A percentile compares a stretch with the other conserved stretches of the same genome.
These are phyloP conservation scores for Heliocybe sulcata DNA, from an alignment of 1,284 basidiomycete species.

Conservation along the genomic window DNA sequence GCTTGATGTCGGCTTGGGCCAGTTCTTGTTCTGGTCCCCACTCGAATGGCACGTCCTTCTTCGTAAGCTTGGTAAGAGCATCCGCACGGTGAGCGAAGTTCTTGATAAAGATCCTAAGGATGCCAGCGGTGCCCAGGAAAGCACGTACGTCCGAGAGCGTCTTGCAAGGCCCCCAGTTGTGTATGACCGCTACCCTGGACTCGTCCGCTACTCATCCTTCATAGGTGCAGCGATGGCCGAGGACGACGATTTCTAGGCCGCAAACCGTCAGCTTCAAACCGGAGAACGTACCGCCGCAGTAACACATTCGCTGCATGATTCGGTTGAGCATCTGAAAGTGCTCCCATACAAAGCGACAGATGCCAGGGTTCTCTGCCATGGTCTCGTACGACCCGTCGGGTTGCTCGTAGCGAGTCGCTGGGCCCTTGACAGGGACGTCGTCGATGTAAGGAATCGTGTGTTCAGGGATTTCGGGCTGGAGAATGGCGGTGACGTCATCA, in stretches of 20 bases:
- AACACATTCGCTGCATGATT: slow-evolving; percentile 19
- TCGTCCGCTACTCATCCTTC: slow-evolving; percentile 14
- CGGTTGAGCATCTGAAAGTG: slow-evolving; percentile 20
- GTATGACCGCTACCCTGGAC: background rate
- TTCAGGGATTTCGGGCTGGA: slow-evolving; percentile 27
- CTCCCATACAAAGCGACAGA: too few relatives aligned
- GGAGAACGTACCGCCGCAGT: slow-evolving; percentile 17
- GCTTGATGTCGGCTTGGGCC: slow-evolving; percentile 17
- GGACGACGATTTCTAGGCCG: slow-evolving; percentile 13
- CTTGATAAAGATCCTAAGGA: background rate
- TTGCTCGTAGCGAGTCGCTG: slow-evolving; percentile 11
- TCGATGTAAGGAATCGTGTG: slow-evolving; percentile 25
- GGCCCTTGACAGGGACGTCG: slow-evolving; percentile 19
- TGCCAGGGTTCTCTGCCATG: slow-evolving; percentile 21
- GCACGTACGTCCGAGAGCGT: slow-evolving; percentile 14
- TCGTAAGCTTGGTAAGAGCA: slow-evolving; percentile 12
- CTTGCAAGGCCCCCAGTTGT: slow-evolving; percentile 2
- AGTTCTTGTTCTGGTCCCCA: slow-evolving; percentile 16
- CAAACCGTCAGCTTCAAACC: too few relatives aligned
- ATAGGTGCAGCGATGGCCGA: slow-evolving; percentile 20
- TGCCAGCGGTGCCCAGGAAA: slow-evolving; percentile 11
- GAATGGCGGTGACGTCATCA: slow-evolving; percentile 25
- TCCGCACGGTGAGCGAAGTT: background rate
- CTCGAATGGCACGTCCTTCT: slow-evolving; percentile 12
- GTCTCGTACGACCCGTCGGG: slow-evolving; percentile 15